Conservation (phyloP, 2,329 filamentous ascomycete genomes). For the Penicillium frequentans region DNA sequence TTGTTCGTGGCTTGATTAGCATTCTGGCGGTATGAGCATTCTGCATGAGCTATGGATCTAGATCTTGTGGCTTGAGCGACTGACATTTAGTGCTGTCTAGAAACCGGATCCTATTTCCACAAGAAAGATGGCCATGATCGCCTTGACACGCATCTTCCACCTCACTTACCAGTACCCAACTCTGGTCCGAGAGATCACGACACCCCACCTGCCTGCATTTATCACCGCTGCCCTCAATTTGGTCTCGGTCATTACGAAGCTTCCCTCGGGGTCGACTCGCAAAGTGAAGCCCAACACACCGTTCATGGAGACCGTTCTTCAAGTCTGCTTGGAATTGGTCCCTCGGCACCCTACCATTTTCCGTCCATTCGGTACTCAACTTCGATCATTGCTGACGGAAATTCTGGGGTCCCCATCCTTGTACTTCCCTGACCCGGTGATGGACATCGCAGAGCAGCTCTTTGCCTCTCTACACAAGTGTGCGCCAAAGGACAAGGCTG, state of each 20-base stretch:
- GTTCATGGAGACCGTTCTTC: conserved; percentile 67
- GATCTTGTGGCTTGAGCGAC: conserved; percentile 4
- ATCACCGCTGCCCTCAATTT: conserved; percentile 71
- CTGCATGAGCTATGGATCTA: not conserved
- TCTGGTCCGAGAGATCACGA: conserved; percentile 82
- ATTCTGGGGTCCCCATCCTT: conserved; percentile 62
- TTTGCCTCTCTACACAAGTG: conserved; percentile 74
- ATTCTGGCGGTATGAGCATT: conserved; percentile 63
- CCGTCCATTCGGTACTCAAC: conserved; percentile 70
- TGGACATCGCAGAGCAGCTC: conserved; percentile 62
- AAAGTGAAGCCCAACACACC: conserved; percentile 43
- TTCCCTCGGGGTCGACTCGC: conserved; percentile 33
- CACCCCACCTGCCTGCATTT: conserved; percentile 74
- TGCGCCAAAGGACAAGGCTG: conserved; percentile 73
- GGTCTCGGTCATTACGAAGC: conserved; percentile 47
- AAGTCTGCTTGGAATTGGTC: conserved; percentile 69
- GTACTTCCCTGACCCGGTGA: conserved; percentile 54
- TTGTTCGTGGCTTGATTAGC: conserved; percentile 73
- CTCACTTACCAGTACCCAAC: conserved; percentile 81
- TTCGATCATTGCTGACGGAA: conserved; percentile 60
- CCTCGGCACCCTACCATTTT: conserved; percentile 82
- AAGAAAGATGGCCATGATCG: conserved; percentile 74
- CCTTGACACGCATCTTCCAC: conserved; percentile 79
- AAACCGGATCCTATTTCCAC: conserved; percentile 74
- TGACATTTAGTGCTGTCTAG: conserved; percentile 40